phyloP scores from a whole-genome alignment of 305 asterid genomes.

The Rubia balearica region DNA sequence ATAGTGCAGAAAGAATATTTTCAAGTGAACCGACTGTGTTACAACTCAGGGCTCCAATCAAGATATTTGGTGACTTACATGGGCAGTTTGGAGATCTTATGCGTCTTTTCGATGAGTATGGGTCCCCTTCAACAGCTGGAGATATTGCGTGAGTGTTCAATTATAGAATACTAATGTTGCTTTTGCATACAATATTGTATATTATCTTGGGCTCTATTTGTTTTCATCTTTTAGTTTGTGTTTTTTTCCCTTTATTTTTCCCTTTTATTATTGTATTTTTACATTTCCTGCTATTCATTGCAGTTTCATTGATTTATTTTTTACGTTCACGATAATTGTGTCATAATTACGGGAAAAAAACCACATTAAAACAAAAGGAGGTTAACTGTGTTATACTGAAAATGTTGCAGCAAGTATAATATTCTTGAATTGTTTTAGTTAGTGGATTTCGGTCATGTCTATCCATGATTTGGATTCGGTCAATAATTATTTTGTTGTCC shows the following conservation, averaged over 20 bases:
- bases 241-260: background rate
- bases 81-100: conserved; percentile 99
- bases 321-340: background rate
- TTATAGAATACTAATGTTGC: background rate
- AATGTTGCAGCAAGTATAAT: background rate
- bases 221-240: background rate
- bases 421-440: background rate
- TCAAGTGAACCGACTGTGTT: conserved; percentile 89
- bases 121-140: conserved; percentile 99
- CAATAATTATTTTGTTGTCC: background rate
- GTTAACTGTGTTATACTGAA: background rate
- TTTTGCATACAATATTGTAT: background rate
- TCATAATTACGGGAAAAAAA: background rate
- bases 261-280: too few species aligned
- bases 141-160: conserved; percentile 78
- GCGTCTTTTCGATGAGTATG: conserved; percentile 99
- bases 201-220: background rate
- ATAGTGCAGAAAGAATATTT: conserved; percentile 91
- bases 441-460: background rate
- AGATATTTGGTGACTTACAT: conserved; percentile 98
- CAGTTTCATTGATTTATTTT: too few species aligned
- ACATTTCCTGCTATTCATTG: too few species aligned
- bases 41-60: conserved; percentile 95
- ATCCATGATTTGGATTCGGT: background rate
- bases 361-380: background rate